phyloP scores from a whole-genome alignment of 805 yeast genomes.

The Starmerella roubikii region DNA sequence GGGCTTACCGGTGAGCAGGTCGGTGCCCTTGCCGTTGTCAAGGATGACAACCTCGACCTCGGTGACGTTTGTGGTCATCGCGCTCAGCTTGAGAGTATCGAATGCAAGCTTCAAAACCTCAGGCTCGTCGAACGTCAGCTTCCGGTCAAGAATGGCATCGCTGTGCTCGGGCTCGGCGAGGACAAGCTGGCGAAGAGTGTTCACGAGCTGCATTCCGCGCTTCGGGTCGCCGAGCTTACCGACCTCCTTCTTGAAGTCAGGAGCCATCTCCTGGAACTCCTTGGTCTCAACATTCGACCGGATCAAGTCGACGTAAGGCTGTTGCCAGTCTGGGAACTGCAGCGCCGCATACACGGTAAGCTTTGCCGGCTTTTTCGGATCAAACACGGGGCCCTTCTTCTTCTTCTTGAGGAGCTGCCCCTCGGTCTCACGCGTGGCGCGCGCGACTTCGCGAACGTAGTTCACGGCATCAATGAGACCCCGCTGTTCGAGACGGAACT shows the following conservation, averaged over 20 bases:
- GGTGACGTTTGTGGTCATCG: slow-evolving; percentile 44
- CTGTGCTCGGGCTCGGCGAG: slow-evolving; percentile 36
- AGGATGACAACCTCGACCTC: slow-evolving; percentile 49
- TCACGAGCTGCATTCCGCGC: slow-evolving; percentile 95
- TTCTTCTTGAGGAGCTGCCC: slow-evolving; percentile 64
- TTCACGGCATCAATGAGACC: slow-evolving; percentile 53
- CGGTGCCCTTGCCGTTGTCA: slow-evolving; percentile 56
- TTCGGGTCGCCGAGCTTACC: slow-evolving; percentile 58
- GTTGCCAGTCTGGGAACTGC: slow-evolving; percentile 86
- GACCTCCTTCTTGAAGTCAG: slow-evolving; percentile 29
- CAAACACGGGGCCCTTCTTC: slow-evolving; percentile 67
- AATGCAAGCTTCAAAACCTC: slow-evolving; percentile 46
- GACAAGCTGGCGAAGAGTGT: slow-evolving; percentile 70
- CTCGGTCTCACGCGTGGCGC: slow-evolving; percentile 87
- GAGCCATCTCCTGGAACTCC: slow-evolving; percentile 25
- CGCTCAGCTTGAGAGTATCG: slow-evolving; percentile 45
- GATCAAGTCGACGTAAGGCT: slow-evolving; percentile 65
- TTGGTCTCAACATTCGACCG: slow-evolving; percentile 46
- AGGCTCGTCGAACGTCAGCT: slow-evolving; percentile 66
- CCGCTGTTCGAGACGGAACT: slow-evolving; percentile 34
- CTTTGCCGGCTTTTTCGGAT: slow-evolving; percentile 56
- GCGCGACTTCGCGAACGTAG: slow-evolving; percentile 64
- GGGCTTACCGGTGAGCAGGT: slow-evolving; percentile 54
- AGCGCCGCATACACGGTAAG: slow-evolving; percentile 61
- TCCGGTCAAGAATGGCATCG: slow-evolving; percentile 74